Conservation (phyloP, 352 stramenopile species). For the Phytophthora macrochlamydospora region DNA sequence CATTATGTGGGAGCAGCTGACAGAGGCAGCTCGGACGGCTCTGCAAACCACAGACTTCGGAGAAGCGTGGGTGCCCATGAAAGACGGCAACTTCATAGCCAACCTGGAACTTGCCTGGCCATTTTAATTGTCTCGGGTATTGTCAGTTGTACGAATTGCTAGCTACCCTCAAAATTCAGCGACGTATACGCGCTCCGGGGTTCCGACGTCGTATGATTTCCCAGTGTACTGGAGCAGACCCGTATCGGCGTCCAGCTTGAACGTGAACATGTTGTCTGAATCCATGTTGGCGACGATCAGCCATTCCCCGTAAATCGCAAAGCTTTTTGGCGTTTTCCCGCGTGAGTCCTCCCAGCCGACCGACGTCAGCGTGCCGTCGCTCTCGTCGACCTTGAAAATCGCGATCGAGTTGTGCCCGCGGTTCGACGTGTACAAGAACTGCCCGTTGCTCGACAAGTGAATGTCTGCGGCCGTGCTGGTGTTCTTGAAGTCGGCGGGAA, state of each 20-base stretch:
- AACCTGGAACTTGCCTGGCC: conserved; percentile 13
- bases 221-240: conserved; percentile 42
- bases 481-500: conserved; percentile 35
- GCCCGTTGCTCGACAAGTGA: conserved; percentile 45
- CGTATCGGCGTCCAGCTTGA: conserved; percentile 33
- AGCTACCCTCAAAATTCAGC: conserved; percentile 8
- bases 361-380: conserved; percentile 28
- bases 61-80: conserved; percentile 34
- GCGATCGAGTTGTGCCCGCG: conserved; percentile 63
- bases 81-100: conserved; percentile 31
- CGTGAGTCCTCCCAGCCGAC: conserved; percentile 37
- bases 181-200: conserved; percentile 40
- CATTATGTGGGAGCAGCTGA: conserved; percentile 31
- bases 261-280: conserved; percentile 50
- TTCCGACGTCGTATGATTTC: conserved; percentile 32
- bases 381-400: conserved; percentile 41
- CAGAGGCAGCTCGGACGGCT: conserved; percentile 18
- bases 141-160: background rate
- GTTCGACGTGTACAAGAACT: conserved; percentile 70
- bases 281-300: conserved; percentile 61
- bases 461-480: conserved; percentile 40
- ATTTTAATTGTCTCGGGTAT: background rate
- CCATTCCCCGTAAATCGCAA: conserved; percentile 44
- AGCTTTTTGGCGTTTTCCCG: conserved; percentile 48
- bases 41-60: conserved; percentile 34